These are phyloP conservation scores for Wolfiporia cocos DNA, from an alignment of 1,284 basidiomycete species.

Conservation along the genomic window DNA sequence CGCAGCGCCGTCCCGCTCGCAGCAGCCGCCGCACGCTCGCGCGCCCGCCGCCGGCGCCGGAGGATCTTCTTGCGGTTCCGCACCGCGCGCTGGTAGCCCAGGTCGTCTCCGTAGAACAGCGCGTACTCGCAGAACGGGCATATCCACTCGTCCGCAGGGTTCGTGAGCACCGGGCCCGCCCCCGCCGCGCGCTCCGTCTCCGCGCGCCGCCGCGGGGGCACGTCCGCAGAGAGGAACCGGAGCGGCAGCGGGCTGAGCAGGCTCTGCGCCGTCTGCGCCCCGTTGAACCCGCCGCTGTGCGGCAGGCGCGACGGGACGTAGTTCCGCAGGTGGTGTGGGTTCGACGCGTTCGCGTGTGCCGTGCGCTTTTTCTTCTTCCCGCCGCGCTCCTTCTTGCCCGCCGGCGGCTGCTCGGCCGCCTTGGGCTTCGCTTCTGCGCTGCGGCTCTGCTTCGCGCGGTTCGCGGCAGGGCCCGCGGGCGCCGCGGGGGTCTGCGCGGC, in stretches of 20 bases:
- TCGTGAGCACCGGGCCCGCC: conserved; percentile 37
- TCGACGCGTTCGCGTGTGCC: conserved; percentile 79
- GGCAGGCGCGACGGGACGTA: conserved; percentile 78
- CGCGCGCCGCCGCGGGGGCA: conserved; percentile 46
- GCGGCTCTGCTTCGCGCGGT: conserved; percentile 31
- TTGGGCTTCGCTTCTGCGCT: conserved; percentile 28
- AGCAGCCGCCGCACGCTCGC: conserved; percentile 62
- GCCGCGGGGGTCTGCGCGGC: conserved; percentile 39
- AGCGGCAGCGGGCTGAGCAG: conserved; percentile 53
- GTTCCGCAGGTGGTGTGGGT: conserved; percentile 87
- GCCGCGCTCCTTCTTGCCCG: conserved; percentile 27
- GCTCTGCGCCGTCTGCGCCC: conserved; percentile 36
- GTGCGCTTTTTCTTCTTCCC: conserved; percentile 88
- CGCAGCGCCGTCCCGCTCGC: conserved; percentile 29
- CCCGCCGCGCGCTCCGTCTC: conserved; percentile 17
- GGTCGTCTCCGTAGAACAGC: conserved; percentile 76
- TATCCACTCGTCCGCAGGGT: conserved; percentile 80
- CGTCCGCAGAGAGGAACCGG: conserved; percentile 61
- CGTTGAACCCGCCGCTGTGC: conserved; percentile 39
- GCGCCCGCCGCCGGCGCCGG: conserved; percentile 64
- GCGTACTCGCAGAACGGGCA: conserved; percentile 86
- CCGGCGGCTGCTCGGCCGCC: conserved; percentile 32
- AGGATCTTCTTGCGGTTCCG: conserved; percentile 76
- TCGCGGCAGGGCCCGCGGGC: conserved; percentile 20
- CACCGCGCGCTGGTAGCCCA: conserved; percentile 57